A percentile compares a stretch with the other conserved stretches of the same genome.
These are phyloP conservation scores for Aspergillus phoenicis DNA, from an alignment of 2,329 filamentous ascomycete species.

Conservation along the genomic window DNA sequence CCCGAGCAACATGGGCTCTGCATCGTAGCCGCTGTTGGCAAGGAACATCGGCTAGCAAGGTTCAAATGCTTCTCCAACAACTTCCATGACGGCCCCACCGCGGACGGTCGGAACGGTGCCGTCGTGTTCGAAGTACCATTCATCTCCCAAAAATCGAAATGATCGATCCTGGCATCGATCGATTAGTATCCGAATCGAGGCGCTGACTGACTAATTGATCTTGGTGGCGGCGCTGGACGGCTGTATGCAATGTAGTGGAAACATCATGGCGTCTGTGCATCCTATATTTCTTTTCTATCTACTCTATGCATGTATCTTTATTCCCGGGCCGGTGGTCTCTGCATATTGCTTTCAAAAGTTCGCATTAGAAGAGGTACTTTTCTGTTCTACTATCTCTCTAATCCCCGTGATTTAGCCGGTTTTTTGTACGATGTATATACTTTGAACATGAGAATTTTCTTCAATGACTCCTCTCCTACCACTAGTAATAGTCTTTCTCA, in stretches of 20 bases:
- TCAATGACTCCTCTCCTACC: too few species aligned
- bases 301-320: conserved; percentile 14
- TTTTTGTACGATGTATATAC: conserved; percentile 2
- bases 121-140: conserved; percentile 80
- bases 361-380: background rate
- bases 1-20: conserved; percentile 63
- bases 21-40: conserved; percentile 82
- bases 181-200: conserved; percentile 4
- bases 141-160: conserved; percentile 20
- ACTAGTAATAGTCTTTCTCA: too few species aligned
- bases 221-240: background rate
- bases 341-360: conserved; percentile 18
- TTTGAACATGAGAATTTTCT: background rate
- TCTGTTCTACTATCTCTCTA: background rate
- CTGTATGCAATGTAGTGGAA: conserved; percentile 13
- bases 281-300: background rate
- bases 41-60: conserved; percentile 80
- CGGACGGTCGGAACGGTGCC: conserved; percentile 73
- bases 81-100: conserved; percentile 34
- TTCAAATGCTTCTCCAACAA: conserved; percentile 64
- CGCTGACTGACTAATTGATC: background rate
- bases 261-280: background rate
- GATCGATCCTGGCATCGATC: background rate
- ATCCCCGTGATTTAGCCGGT: conserved; percentile 3
- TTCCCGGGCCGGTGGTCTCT: conserved; percentile 17